Evolutionary conservation across 768 basidiomycete species (phyloP).

Genomic region (Phlebiopsis gigantea): DNA sequence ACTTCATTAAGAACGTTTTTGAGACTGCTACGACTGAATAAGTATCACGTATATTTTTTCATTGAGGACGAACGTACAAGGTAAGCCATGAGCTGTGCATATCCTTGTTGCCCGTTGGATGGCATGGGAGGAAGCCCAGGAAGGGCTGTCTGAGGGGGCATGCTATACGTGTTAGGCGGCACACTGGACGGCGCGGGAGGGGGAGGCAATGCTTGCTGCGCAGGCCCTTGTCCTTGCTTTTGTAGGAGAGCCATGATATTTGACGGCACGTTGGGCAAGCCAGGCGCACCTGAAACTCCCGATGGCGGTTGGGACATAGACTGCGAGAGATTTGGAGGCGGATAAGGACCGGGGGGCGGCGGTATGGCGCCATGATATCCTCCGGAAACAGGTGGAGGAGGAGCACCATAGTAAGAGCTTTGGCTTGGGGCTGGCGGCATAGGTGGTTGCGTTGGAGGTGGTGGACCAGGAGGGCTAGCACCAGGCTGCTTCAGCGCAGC

Average conservation of each 20-base stretch:
- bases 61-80: not conserved
- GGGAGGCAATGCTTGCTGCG: conserved; percentile 17
- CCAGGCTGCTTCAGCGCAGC: conserved; percentile 77
- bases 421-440: conserved; percentile 26
- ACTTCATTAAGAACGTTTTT: conserved; percentile 3
- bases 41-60: not conserved
- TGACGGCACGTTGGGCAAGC: conserved; percentile 47
- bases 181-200: conserved; percentile 26
- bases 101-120: conserved; percentile 39
- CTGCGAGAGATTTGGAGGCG: conserved; percentile 24
- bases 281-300: conserved; percentile 15
- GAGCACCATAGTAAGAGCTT: conserved; percentile 35
- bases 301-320: conserved; percentile 27
- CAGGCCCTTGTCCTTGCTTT: conserved; percentile 32
- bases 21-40: not conserved
- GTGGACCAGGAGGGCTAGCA: conserved; percentile 27
- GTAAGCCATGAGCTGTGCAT: conserved; percentile 67
- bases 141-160: conserved; percentile 43
- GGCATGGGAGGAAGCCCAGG: conserved; percentile 27
- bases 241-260: conserved; percentile 68
- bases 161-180: conserved; percentile 29
- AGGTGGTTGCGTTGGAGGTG: conserved; percentile 18
- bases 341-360: conserved; percentile 23
- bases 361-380: conserved; percentile 29
- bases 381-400: conserved; percentile 19